Conservation (phyloP, 2,329 filamentous ascomycete genomes). For the Trichothecium roseum region DNA sequence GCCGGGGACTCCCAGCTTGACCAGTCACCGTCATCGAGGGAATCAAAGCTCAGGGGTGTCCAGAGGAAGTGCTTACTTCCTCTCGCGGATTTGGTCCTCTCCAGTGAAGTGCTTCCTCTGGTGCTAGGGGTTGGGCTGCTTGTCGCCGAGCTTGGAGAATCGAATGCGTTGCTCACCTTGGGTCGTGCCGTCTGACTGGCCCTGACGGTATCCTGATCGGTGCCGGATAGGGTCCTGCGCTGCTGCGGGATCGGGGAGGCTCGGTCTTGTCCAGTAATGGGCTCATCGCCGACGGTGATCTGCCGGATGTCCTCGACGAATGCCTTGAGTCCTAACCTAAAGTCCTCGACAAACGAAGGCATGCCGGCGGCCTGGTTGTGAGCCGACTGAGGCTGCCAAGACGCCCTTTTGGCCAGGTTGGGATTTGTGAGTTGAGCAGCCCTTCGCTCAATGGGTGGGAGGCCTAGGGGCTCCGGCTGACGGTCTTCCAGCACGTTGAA, state of each 20-base stretch:
- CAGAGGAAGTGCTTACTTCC: conserved; percentile 46
- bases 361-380: conserved; percentile 30
- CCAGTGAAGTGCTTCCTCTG: conserved; percentile 14
- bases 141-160: conserved; percentile 19
- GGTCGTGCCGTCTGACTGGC: conserved; percentile 28
- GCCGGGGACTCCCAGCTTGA: conserved; percentile 51
- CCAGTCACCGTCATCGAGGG: conserved; percentile 53
- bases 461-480: conserved; percentile 14
- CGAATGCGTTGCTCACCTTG: conserved; percentile 31
- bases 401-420: conserved; percentile 42
- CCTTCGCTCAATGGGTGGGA: conserved; percentile 18
- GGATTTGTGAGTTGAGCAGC: conserved; percentile 25
- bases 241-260: conserved; percentile 1
- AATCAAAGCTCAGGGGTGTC: conserved; percentile 47
- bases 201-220: conserved; percentile 37
- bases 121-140: conserved; percentile 21
- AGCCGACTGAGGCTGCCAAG: conserved; percentile 45
- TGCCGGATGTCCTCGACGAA: conserved; percentile 94
- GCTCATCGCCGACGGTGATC: conserved; percentile 92
- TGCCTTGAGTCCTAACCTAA: conserved; percentile 82
- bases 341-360: conserved; percentile 80
- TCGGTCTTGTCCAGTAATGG: conserved; percentile 43
- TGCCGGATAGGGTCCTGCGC: conserved; percentile 9
- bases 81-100: conserved; percentile 26
- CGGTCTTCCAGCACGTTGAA: conserved; percentile 32